A percentile compares a stretch with the other conserved stretches of the same genome.
Conservation (phyloP, 768 basidiomycete genomes). For the Suillus brevipes region DNA sequence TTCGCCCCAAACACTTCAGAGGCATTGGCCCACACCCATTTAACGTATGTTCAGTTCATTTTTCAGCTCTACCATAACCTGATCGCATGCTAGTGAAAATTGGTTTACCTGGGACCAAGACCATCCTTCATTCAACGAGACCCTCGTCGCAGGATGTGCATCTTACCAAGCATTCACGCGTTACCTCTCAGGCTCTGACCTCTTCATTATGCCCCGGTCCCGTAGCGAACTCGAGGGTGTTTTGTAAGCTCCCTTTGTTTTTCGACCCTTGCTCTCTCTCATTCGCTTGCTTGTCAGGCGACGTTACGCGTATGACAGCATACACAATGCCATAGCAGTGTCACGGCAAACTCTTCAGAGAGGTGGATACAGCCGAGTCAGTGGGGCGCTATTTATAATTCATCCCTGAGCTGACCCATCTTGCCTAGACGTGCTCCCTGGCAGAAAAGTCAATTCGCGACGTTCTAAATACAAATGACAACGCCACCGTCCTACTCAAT, state of each 20-base stretch:
- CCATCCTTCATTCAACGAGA: conserved; percentile 68
- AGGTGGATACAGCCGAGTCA: conserved; percentile 53
- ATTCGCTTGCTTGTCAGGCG: conserved; percentile 43
- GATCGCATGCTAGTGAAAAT: conserved; percentile 53
- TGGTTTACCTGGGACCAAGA: conserved; percentile 69
- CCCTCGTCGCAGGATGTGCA: conserved; percentile 74
- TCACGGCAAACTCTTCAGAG: conserved; percentile 63
- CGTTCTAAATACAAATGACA: conserved; percentile 70
- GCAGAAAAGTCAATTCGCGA: conserved; percentile 70
- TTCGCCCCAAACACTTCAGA: conserved; percentile 74
- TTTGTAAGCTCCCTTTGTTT: conserved; percentile 47
- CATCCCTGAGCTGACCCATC: not conserved
- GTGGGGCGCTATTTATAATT: conserved; percentile 20
- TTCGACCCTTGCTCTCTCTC: not conserved
- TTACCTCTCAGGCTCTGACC: conserved; percentile 67
- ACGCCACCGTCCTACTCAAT: conserved; percentile 61
- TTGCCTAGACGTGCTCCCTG: conserved; percentile 60
- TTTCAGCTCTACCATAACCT: conserved; percentile 6
- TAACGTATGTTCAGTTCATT: conserved; percentile 50
- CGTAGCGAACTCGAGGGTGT: conserved; percentile 68
- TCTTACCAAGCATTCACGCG: conserved; percentile 79
- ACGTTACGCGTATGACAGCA: conserved; percentile 75
- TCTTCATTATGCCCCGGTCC: conserved; percentile 68
- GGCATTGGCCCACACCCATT: conserved; percentile 65
- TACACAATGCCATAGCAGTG: conserved; percentile 77